Evolutionary conservation across 2,329 filamentous ascomycete genomes (phyloP).

Genomic region (Venturia aucupariae): DNA sequence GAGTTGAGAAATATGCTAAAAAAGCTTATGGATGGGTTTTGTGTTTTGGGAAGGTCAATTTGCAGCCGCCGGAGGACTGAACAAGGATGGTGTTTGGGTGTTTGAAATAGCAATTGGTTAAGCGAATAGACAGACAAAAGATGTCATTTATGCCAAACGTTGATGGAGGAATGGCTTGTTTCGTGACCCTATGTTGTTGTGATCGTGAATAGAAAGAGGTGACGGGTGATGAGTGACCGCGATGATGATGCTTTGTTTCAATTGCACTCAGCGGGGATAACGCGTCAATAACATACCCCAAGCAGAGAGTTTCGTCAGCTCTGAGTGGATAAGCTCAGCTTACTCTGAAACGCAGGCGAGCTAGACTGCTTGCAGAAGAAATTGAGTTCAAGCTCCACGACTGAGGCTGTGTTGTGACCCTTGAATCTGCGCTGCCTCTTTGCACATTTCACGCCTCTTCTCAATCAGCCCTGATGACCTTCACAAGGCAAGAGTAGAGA

Average conservation of each 20-base stretch:
- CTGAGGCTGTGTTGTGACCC: neutral
- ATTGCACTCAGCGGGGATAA: neutral
- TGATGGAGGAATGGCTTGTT: neutral
- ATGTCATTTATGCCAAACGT: neutral
- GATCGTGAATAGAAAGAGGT: neutral
- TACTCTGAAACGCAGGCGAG: neutral
- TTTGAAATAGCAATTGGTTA: neutral
- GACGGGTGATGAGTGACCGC: neutral
- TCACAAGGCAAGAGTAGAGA: neutral
- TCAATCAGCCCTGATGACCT: neutral
- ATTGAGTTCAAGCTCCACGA: neutral
- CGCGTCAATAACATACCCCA: neutral
- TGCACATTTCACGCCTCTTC: neutral
- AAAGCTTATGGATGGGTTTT: neutral
- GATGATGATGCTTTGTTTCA: neutral
- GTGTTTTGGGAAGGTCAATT: neutral
- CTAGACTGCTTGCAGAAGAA: neutral
- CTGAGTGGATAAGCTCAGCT: neutral
- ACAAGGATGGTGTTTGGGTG: neutral
- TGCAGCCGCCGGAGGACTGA: neutral
- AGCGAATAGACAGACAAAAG: neutral
- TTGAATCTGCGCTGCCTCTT: neutral
- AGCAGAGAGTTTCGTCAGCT: neutral
- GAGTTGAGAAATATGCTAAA: neutral
- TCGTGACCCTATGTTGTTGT: neutral